These are phyloP conservation scores for Chloranthus sessilifolius DNA, from an alignment of 164 flowering plant genomes.

Conservation along the genomic window DNA sequence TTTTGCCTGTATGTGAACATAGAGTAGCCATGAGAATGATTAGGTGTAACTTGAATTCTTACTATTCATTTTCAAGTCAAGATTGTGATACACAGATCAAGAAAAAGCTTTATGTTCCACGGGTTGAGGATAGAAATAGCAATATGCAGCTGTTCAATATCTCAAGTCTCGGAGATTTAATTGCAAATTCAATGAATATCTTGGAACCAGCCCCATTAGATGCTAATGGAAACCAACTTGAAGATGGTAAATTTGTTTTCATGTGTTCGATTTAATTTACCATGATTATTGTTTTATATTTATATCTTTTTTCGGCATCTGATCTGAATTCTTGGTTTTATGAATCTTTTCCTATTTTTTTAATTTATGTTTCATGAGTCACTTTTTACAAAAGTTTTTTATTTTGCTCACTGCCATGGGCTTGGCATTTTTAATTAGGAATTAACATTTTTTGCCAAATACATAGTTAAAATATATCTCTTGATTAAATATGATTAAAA, in stretches of 20 bases:
- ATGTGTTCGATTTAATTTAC: too few relatives aligned
- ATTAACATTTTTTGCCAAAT: too few relatives aligned
- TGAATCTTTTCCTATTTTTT: too few relatives aligned
- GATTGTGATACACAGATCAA: conserved; percentile 30
- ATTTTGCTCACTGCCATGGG: too few relatives aligned
- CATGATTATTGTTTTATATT: too few relatives aligned
- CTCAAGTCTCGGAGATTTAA: conserved; percentile 61
- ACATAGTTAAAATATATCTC: too few relatives aligned
- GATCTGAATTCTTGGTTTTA: too few relatives aligned
- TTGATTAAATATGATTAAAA: too few relatives aligned
- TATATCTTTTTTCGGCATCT: too few relatives aligned
- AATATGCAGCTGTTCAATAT: conserved; percentile 90
- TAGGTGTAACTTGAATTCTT: not conserved
- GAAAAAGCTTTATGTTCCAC: conserved; percentile 87
- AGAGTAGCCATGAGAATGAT: not conserved
- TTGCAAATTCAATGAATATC: conserved; percentile 93
- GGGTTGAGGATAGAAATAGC: conserved; percentile 94
- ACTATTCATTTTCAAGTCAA: conserved; percentile 25
- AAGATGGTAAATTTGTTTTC: conserved; percentile 66
- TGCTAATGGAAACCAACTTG: conserved; percentile 69
- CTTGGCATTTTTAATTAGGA: too few relatives aligned
- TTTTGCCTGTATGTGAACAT: not conserved
- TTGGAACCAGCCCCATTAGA: conserved; percentile 82
- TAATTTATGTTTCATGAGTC: too few relatives aligned
- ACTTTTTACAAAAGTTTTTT: too few relatives aligned